These are phyloP conservation scores for Paramyrothecium sp. DNA, from an alignment of 2,329 filamentous ascomycete species.

Conservation along the genomic window DNA sequence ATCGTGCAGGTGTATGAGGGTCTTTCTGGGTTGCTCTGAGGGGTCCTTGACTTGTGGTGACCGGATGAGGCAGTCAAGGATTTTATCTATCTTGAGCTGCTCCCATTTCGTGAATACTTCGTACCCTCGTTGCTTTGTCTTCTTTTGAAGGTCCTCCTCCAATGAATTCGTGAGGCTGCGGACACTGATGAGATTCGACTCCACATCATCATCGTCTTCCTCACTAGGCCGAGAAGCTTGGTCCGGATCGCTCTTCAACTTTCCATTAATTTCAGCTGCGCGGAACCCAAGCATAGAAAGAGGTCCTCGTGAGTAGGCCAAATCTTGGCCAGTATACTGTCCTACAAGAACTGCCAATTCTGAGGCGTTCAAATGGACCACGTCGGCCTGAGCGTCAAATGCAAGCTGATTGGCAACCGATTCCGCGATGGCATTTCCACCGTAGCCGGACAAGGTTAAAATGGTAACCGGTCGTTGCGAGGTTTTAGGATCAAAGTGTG, in stretches of 20 bases:
- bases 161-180: conserved; percentile 23
- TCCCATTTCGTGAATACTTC: conserved; percentile 52
- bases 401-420: conserved; percentile 63
- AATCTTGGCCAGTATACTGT: conserved; percentile 66
- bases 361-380: conserved; percentile 67
- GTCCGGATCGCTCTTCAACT: conserved; percentile 46
- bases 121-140: conserved; percentile 31
- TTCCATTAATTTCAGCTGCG: conserved; percentile 53
- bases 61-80: conserved; percentile 55
- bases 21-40: conserved; percentile 35
- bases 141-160: conserved; percentile 44
- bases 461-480: conserved; percentile 37
- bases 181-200: conserved; percentile 26
- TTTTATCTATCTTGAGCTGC: conserved; percentile 57
- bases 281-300: conserved; percentile 57
- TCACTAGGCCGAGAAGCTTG: conserved; percentile 23
- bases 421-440: conserved; percentile 34
- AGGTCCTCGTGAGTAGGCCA: conserved; percentile 43
- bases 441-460: conserved; percentile 35
- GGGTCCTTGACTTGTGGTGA: conserved; percentile 38
- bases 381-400: conserved; percentile 58
- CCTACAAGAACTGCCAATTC: conserved; percentile 70
- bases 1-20: conserved; percentile 79
- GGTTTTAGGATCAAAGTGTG: conserved; percentile 26
- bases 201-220: conserved; percentile 33